Percentiles rank a stretch among this genome's conserved stretches.
Conservation (phyloP, 2,329 filamentous ascomycete species). For the Fusarium liriodendri region DNA sequence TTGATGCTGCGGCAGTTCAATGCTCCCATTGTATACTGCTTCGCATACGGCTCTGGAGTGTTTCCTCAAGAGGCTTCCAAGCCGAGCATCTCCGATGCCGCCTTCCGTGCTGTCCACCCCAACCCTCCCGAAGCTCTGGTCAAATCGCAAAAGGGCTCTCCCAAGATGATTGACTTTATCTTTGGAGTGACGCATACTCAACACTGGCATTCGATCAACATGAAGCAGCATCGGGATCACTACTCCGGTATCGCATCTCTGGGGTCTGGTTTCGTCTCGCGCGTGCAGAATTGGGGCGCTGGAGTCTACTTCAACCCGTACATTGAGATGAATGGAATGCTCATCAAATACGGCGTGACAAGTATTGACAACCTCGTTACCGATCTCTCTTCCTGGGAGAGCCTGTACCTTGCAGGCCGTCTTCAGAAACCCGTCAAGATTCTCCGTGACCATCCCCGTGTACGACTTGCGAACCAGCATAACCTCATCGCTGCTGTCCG, state of each 20-base stretch:
- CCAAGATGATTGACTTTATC: slow-evolving; percentile 99
- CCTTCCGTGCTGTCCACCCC: slow-evolving; percentile 77
- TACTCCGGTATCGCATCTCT: slow-evolving; percentile 88
- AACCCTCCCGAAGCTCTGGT: slow-evolving; percentile 83
- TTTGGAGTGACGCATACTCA: slow-evolving; percentile 95
- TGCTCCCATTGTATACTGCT: slow-evolving; percentile 94
- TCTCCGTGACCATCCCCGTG: slow-evolving; percentile 89
- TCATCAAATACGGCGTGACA: slow-evolving; percentile 98
- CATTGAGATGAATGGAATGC: slow-evolving; percentile 90
- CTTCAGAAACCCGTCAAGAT: slow-evolving; percentile 99
- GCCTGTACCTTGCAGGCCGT: slow-evolving; percentile 93
- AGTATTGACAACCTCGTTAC: slow-evolving; percentile 89
- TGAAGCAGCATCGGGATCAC: slow-evolving; percentile 88
- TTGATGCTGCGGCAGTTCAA: slow-evolving; percentile 91
- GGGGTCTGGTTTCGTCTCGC: slow-evolving; percentile 86
- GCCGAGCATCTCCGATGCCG: slow-evolving; percentile 64
- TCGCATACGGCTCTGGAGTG: slow-evolving; percentile 96
- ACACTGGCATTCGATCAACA: slow-evolving; percentile 96
- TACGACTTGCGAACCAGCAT: slow-evolving; percentile 94
- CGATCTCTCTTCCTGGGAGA: slow-evolving; percentile 92
- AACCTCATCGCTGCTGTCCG: slow-evolving; percentile 93
- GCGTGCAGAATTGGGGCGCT: slow-evolving; percentile 91
- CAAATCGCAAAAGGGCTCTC: slow-evolving; percentile 86
- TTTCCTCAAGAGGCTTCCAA: slow-evolving; percentile 80
- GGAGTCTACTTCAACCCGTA: slow-evolving; percentile 99